These are phyloP conservation scores for Aspergillus quadrilineatus DNA, from an alignment of 2,329 filamentous ascomycete species.

Conservation along the genomic window DNA sequence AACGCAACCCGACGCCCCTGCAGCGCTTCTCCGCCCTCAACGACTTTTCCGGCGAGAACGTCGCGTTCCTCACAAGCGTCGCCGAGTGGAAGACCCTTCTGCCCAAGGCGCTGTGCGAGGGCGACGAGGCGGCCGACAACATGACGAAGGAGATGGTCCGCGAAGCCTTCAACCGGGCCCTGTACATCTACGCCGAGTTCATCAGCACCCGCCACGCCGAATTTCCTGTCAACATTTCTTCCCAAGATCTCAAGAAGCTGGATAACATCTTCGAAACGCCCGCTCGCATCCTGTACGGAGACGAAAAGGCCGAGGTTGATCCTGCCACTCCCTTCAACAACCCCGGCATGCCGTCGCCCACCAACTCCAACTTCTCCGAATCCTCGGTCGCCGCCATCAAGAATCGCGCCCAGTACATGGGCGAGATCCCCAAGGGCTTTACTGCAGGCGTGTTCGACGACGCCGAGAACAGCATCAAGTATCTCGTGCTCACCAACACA, in stretches of 20 bases:
- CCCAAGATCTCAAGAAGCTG: constrained; percentile 54
- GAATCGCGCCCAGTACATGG: constrained; percentile 33
- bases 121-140: constrained; percentile 24
- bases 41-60: constrained; percentile 71
- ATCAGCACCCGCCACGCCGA: constrained; percentile 61
- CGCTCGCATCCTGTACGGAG: constrained; percentile 44
- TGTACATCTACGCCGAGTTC: constrained; percentile 62
- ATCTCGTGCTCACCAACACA: constrained; percentile 67
- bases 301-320: constrained; percentile 36
- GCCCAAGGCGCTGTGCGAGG: constrained; percentile 24
- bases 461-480: constrained; percentile 62
- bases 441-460: constrained; percentile 57
- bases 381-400: constrained; percentile 27
- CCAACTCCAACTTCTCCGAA: constrained; percentile 20
- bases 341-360: constrained; percentile 18
- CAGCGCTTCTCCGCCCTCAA: constrained; percentile 64
- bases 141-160: constrained; percentile 38
- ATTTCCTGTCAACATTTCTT: constrained; percentile 67
- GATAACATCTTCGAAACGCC: constrained; percentile 58
- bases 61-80: constrained; percentile 63
- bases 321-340: constrained; percentile 42
- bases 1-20: constrained; percentile 58
- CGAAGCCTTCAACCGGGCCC: constrained; percentile 57
- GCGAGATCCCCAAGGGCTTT: constrained; percentile 48
- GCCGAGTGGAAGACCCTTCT: constrained; percentile 54